phyloP scores from a whole-genome alignment of 148 eudicot genomes.

The Chenopodium album region DNA sequence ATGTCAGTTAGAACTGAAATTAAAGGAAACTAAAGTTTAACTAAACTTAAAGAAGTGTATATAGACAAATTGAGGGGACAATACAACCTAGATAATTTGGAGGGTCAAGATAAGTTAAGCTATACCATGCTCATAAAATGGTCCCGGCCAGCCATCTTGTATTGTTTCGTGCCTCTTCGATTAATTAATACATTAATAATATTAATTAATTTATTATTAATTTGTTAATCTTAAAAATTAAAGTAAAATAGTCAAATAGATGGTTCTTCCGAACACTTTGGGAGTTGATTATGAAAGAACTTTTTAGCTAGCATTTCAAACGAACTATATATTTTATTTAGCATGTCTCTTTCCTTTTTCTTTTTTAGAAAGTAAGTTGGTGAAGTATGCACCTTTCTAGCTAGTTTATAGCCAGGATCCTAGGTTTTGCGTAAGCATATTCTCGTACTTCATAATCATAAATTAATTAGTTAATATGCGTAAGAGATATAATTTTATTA shows the following conservation, averaged over 20 bases:
- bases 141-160: not conserved
- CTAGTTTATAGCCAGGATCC: not conserved
- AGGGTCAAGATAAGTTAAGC: not conserved
- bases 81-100: not conserved
- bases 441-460: not conserved
- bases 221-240: not conserved
- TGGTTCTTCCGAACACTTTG: conserved; percentile 7
- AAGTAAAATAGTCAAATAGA: not conserved
- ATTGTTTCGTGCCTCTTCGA: not conserved
- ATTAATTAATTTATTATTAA: no score
- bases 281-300: not conserved
- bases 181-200: no score
- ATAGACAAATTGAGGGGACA: conserved; percentile 11
- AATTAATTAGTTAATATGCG: no score
- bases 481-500: no score
- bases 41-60: not conserved
- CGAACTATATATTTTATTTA: no score
- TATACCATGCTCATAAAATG: not conserved
- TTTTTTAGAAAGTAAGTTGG: not conserved
- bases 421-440: conserved; percentile 7
- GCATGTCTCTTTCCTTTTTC: not conserved
- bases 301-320: no score
- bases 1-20: not conserved
- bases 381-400: not conserved
- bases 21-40: no score